Evolutionary conservation across 345 rosid species (phyloP).

Genomic region (Rhizophora apiculata): DNA sequence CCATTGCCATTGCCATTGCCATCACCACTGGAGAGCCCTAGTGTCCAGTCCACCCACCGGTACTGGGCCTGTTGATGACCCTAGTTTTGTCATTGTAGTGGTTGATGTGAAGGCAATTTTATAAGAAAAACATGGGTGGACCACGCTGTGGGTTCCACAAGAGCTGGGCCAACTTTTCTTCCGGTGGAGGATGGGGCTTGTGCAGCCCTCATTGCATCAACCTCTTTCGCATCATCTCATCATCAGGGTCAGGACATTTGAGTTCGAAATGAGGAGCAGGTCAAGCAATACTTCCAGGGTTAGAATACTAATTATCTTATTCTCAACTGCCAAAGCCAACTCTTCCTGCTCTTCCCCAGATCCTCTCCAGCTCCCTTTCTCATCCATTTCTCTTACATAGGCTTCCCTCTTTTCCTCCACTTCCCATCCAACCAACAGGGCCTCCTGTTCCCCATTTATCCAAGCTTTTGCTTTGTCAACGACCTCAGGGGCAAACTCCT

Average conservation of each 20-base stretch:
- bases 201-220: no score
- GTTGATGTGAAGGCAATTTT: no score
- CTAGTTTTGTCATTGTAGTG: no score
- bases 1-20: no score
- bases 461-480: conserved; percentile 40
- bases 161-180: no score
- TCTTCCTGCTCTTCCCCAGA: conserved; percentile 38
- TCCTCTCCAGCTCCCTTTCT: conserved; percentile 33
- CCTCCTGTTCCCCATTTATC: conserved; percentile 36
- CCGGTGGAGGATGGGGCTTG: no score
- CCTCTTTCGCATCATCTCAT: no score
- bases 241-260: neutral
- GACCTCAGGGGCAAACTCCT: conserved; percentile 18
- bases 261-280: conserved; percentile 2
- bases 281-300: conserved; percentile 37
- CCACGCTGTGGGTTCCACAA: no score
- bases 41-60: no score
- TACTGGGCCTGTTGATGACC: no score
- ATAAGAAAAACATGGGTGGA: no score
- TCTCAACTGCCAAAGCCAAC: conserved; percentile 31
- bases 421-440: conserved; percentile 20
- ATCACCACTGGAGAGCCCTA: no score
- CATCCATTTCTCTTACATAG: conserved; percentile 34
- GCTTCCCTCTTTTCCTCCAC: conserved; percentile 27
- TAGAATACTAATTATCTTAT: conserved; percentile 27